Evolutionary conservation across 2,329 filamentous ascomycete genomes (phyloP), one percentile per base, ranked within the genome.

Genomic region (Ophiosphaerella korrae): DNA sequence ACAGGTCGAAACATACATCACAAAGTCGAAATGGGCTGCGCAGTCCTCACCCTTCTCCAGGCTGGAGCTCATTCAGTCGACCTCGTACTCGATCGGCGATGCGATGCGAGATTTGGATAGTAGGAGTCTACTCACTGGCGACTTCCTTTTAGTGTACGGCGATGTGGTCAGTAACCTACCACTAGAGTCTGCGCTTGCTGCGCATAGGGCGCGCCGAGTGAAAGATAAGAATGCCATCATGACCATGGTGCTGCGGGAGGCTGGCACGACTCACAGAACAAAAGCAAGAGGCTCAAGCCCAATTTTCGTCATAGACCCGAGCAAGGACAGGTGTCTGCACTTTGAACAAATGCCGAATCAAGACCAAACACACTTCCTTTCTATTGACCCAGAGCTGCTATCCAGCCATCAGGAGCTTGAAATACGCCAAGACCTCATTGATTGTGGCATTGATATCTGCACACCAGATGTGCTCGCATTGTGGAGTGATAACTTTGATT

Each of bases 401-500:
- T 85, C 88, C 45, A 81, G 84, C 42, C 81, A 89, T 59, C 80
- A 83, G 5, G 90, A 96, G 70, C 83, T 96, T 43, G 91, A 95
- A 63, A 80, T 97, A 16, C 86, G 92, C 34, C 85, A 88, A 57
- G 93, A 99, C 74, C 78, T 99, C 51, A 89, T 97, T 55, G 94
- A 99, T 73, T 92, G 91, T 63, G 89, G 90, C 45, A 94, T 99
- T 66, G 94, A 99, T 71, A 97, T 99, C 58, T 97, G 93, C 75
- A 97, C 94, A 1, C 92, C 93, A 0, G 94, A 97, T 68, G 92
- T 97, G 7, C 82, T 97, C 37, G 92, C 92, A 7, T 78, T 97
- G 50, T 99, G 94, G 90, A 94, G 92, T 7, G 94, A 99, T 75
- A 96, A 92, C 69, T 99, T 97, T 66, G 93, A 99, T 73, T 97